Percentiles rank a stretch among this genome's conserved stretches.
phyloP scores from a whole-genome alignment of 1,284 basidiomycete species.

The Ustilago loliicola region DNA sequence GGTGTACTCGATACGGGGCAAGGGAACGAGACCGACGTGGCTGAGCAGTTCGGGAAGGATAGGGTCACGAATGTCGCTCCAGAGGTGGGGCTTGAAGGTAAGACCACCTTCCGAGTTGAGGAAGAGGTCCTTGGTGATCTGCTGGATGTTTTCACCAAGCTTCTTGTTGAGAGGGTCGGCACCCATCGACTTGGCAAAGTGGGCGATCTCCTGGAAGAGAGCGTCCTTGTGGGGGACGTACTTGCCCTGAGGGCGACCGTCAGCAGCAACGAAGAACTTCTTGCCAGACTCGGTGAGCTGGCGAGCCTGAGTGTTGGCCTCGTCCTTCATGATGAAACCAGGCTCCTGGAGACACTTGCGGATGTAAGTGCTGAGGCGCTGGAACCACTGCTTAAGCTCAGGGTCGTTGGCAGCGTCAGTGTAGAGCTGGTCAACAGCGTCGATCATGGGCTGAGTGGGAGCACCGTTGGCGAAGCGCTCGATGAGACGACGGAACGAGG shows the following conservation, averaged over 20 bases:
- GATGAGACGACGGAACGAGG: slow-evolving; percentile 75
- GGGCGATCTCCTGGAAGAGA: slow-evolving; percentile 79
- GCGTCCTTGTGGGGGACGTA: slow-evolving; percentile 87
- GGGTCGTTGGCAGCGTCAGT: slow-evolving; percentile 82
- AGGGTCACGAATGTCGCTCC: slow-evolving; percentile 84
- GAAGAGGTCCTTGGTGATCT: slow-evolving; percentile 84
- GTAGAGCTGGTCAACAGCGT: slow-evolving; percentile 81
- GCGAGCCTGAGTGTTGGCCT: slow-evolving; percentile 75
- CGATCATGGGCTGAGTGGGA: slow-evolving; percentile 77
- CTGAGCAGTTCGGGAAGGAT: slow-evolving; percentile 85
- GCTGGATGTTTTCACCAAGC: slow-evolving; percentile 85
- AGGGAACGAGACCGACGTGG: slow-evolving; percentile 82
- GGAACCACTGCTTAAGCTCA: slow-evolving; percentile 83
- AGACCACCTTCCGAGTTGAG: slow-evolving; percentile 74
- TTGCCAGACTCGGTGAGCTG: slow-evolving; percentile 62
- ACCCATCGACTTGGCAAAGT: slow-evolving; percentile 85
- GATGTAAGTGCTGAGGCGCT: slow-evolving; percentile 74
- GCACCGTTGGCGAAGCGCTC: slow-evolving; percentile 89
- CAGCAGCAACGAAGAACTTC: slow-evolving; percentile 63
- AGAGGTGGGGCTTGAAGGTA: slow-evolving; percentile 87
- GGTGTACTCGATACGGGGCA: slow-evolving; percentile 72
- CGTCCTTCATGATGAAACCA: slow-evolving; percentile 87
- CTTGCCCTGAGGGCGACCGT: slow-evolving; percentile 76
- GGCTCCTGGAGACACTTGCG: slow-evolving; percentile 82
- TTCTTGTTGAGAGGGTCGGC: slow-evolving; percentile 85